Conservation (phyloP, 164 flowering plant genomes). For the Liriodendron chinense region DNA sequence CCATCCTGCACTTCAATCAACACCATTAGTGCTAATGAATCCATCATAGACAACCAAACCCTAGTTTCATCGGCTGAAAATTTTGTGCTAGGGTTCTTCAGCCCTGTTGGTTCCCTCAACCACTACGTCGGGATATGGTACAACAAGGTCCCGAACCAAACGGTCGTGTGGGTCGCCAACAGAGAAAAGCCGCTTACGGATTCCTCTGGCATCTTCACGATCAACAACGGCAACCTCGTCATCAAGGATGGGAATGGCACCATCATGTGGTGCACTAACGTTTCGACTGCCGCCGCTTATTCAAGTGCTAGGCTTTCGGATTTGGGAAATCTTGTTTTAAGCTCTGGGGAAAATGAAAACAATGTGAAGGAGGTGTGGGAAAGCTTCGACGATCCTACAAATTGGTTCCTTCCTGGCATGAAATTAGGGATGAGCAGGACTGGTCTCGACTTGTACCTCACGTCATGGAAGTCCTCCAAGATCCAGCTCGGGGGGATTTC, state of each 20-base stretch:
- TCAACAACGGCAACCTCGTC: slow-evolving; percentile 9
- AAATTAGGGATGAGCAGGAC: neutral
- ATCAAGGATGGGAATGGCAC: slow-evolving; percentile 1
- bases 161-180: slow-evolving; percentile 13
- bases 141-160: neutral
- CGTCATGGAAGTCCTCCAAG: slow-evolving; percentile 12
- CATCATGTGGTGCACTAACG: slow-evolving; percentile 19
- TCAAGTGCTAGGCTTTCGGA: slow-evolving; percentile 12
- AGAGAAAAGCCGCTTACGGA: slow-evolving; percentile 3
- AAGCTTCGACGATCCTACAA: slow-evolving; percentile 6
- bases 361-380: neutral
- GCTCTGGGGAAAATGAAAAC: neutral
- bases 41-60: too few species aligned
- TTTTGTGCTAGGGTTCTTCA: too few species aligned
- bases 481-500: slow-evolving; percentile 12
- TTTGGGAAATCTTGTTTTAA: slow-evolving; percentile 27
- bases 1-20: too few species aligned
- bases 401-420: neutral
- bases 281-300: neutral
- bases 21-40: too few species aligned
- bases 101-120: too few species aligned
- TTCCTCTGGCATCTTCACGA: slow-evolving; percentile 1
- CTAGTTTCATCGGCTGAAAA: too few species aligned
- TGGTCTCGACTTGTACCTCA: neutral
- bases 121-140: too few species aligned